Evolutionary conservation across 306 rosid genomes (phyloP).

Genomic region (Cucumis sativus): DNA sequence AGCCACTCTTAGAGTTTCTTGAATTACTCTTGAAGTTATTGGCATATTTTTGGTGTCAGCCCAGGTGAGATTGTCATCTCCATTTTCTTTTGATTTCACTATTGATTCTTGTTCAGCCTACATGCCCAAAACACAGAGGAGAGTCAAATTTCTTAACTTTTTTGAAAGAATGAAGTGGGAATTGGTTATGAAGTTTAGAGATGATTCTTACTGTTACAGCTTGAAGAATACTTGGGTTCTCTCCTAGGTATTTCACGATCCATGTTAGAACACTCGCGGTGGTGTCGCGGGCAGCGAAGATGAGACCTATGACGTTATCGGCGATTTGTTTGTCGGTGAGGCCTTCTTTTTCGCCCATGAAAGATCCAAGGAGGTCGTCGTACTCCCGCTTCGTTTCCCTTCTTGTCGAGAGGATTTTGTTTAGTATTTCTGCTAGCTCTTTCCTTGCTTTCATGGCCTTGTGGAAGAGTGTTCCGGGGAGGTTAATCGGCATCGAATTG

Average conservation of each 20-base stretch:
- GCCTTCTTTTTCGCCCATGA: conserved; percentile 73
- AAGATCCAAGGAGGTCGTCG: conserved; percentile 65
- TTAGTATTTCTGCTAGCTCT: conserved; percentile 66
- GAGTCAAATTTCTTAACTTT: not conserved
- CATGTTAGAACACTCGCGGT: conserved; percentile 95
- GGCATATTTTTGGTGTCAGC: conserved; percentile 77
- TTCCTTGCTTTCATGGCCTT: conserved; percentile 84
- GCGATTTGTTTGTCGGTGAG: conserved; percentile 85
- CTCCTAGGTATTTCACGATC: conserved; percentile 76
- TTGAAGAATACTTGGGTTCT: conserved; percentile 64
- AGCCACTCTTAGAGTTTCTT: conserved; percentile 87
- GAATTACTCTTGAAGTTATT: conserved; percentile 69
- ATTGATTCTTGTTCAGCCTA: conserved; percentile 77
- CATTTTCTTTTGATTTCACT: conserved; percentile 30
- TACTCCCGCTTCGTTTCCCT: conserved; percentile 38
- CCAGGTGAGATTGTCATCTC: conserved; percentile 54
- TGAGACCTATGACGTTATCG: conserved; percentile 84
- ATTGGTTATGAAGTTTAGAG: not conserved
- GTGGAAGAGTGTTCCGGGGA: conserved; percentile 80
- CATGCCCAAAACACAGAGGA: not conserved
- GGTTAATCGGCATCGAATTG: conserved; percentile 88
- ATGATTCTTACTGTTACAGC: conserved; percentile 63
- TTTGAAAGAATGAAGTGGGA: too few species aligned
- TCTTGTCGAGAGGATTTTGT: conserved; percentile 53
- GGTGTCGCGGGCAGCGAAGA: conserved; percentile 95